Percentiles rank a stretch among this genome's conserved stretches.
phyloP scores from a whole-genome alignment of 2,329 filamentous ascomycete species.

The Clonostachys rosea region DNA sequence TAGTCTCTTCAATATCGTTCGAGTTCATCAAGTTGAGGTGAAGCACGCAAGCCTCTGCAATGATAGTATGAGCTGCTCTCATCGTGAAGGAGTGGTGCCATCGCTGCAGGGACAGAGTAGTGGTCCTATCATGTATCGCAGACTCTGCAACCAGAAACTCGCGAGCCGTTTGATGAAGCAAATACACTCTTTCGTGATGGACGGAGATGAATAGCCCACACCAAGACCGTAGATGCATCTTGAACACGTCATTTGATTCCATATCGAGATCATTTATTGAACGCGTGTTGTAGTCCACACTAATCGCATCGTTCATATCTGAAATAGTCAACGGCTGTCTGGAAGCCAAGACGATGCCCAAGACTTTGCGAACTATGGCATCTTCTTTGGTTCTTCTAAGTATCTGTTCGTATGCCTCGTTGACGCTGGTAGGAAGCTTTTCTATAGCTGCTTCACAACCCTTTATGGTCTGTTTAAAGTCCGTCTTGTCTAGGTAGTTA shows the following conservation, averaged over 20 bases:
- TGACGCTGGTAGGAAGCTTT: conserved; percentile 17
- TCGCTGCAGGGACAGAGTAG: neutral
- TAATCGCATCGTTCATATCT: conserved; percentile 19
- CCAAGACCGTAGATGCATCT: conserved; percentile 9
- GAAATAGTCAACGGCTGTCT: conserved; percentile 13
- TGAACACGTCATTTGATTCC: conserved; percentile 4
- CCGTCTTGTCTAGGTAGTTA: conserved; percentile 14
- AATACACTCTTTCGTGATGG: conserved; percentile 15
- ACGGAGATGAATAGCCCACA: conserved; percentile 20
- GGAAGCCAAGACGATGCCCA: conserved; percentile 18
- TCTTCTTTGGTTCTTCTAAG: conserved; percentile 11
- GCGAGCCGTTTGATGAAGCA: conserved; percentile 22
- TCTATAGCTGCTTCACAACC: conserved; percentile 9
- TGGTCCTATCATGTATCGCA: neutral
- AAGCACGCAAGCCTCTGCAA: conserved; percentile 12
- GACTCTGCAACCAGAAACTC: conserved; percentile 14
- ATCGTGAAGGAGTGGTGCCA: conserved; percentile 13
- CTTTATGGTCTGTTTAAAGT: conserved; percentile 11
- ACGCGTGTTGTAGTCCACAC: conserved; percentile 6
- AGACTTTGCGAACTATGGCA: conserved; percentile 6
- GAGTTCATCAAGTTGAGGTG: conserved; percentile 10
- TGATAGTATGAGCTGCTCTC: conserved; percentile 9
- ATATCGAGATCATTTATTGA: conserved; percentile 11
- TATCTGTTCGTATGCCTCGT: conserved; percentile 21
- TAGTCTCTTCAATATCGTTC: neutral